Base-by-base conservation (phyloP, 495 filamentous ascomycete genomes). In the Daldinia loculata region DNA sequence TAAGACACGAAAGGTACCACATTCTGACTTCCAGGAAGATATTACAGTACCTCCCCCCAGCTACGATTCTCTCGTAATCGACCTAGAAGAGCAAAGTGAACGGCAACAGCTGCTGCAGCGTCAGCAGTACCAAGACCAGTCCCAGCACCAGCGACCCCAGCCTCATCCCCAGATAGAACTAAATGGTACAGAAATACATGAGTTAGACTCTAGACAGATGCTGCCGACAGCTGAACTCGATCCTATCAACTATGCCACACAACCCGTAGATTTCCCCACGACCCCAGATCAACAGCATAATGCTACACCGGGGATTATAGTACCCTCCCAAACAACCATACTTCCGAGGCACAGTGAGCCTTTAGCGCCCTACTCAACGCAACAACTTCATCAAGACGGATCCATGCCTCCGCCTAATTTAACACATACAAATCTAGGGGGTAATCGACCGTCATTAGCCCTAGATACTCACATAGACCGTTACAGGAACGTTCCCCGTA, bases 171-270 rank as follows among this genome's bases (percentile, higher is more conserved):
- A 66, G 45, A 19, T 74, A 29, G 82, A 84, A 68, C 66, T 85
- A 17, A 79, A 79, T 38, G 76, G 81, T 9, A 79, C 62, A 41
- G 80, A 82, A 70, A 81, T 83, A 50, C 71, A 81, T 38, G 82
- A 85, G 59, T 75, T 83, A 65, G 82, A 84, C 68, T 84, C 83
- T n/a, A 76, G 58, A 32, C 65, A 75, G n/a, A 66, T 72, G 67
- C 56, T 36, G 19, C 72, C 71, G 26, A 61, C 71, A 56, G 72
- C 64, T 57, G 66, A 77, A 52, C 75, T 77, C 43, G 75, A 71
- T 26, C 57, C 72, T 32, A 38, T 72, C 26, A 75, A 67, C 59
- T 73, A 75, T 56, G 45, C 74, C 38, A 48, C 59, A 17, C 75
- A 39, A 27, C 27, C 26, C 6, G 56, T 56, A 59, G 48, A 56